Evolutionary conservation across 2,329 filamentous ascomycete species (phyloP).

Genomic region (Mariannaea sp.): DNA sequence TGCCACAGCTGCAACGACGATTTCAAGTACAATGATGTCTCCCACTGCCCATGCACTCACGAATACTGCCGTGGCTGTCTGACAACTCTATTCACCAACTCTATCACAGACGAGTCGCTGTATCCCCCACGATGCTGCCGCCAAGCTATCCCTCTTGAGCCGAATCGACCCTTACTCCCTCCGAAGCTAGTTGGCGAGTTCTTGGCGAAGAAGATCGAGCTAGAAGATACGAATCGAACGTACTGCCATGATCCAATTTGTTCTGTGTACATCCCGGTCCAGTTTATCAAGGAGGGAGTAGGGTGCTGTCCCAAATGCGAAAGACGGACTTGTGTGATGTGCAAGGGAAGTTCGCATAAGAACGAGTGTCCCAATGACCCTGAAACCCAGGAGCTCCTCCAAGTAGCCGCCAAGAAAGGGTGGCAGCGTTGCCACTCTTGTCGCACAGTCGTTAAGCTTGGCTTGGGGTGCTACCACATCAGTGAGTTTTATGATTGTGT

Average conservation of each 20-base stretch:
- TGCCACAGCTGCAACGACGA: conserved; percentile 3
- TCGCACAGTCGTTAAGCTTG: conserved; percentile 52
- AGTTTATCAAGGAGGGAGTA: conserved; percentile 38
- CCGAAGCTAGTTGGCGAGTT: conserved; percentile 44
- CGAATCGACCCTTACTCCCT: conserved; percentile 44
- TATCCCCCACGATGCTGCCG: conserved; percentile 62
- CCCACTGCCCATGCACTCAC: conserved; percentile 39
- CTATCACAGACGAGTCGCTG: conserved; percentile 53
- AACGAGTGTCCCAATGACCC: conserved; percentile 55
- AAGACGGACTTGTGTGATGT: conserved; percentile 53
- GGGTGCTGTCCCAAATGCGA: conserved; percentile 51
- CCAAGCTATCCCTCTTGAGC: conserved; percentile 45
- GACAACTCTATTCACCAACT: conserved; percentile 46
- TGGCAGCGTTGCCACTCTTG: conserved; percentile 60
- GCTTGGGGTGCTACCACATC: conserved; percentile 61
- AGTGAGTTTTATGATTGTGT: conserved; percentile 47
- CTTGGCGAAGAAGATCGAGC: conserved; percentile 53
- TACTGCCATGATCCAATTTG: conserved; percentile 56
- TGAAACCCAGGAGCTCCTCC: conserved; percentile 45
- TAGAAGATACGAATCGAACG: conserved; percentile 50
- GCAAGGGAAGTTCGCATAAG: conserved; percentile 53
- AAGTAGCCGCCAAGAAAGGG: conserved; percentile 46
- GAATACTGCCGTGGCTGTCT: conserved; percentile 59
- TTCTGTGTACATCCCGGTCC: conserved; percentile 50
- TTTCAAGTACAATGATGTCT: neutral